A percentile compares a stretch with the other conserved stretches of the same genome.
Conservation (phyloP, 176 grass and related monocot species). For the Zoysia japonica region DNA sequence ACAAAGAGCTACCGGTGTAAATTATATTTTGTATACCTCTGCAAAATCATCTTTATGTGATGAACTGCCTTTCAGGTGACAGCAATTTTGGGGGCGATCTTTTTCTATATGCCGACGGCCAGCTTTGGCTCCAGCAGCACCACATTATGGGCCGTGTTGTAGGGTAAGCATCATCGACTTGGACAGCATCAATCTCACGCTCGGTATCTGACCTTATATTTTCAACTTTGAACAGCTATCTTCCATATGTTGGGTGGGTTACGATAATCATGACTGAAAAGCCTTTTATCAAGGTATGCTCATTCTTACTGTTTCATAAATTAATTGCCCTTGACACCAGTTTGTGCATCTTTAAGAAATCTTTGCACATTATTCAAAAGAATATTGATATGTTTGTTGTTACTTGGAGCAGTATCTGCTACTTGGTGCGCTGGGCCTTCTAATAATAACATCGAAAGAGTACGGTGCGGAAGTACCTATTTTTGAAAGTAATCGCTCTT, state of each 20-base stretch:
- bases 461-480: conserved; percentile 13
- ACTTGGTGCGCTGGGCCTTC: conserved; percentile 60
- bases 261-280: conserved; percentile 91
- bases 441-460: conserved; percentile 76
- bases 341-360: neutral
- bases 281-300: conserved; percentile 72
- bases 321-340: neutral
- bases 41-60: neutral
- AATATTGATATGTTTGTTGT: conserved; percentile 9
- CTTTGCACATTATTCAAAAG: neutral
- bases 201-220: neutral
- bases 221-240: conserved; percentile 51
- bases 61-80: conserved; percentile 58
- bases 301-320: conserved; percentile 12
- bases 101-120: conserved; percentile 74
- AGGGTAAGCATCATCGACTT: conserved; percentile 50
- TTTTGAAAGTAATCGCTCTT: neutral
- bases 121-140: conserved; percentile 88
- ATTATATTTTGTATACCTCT: neutral
- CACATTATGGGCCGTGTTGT: conserved; percentile 80
- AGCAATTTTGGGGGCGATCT: conserved; percentile 78
- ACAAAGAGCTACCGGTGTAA: neutral
- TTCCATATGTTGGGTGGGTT: conserved; percentile 80
- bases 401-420: conserved; percentile 65
- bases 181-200: neutral